Percentiles rank a stretch among this genome's conserved stretches.
phyloP scores from a whole-genome alignment of 257 asterid species.

The Echium plantagineum region DNA sequence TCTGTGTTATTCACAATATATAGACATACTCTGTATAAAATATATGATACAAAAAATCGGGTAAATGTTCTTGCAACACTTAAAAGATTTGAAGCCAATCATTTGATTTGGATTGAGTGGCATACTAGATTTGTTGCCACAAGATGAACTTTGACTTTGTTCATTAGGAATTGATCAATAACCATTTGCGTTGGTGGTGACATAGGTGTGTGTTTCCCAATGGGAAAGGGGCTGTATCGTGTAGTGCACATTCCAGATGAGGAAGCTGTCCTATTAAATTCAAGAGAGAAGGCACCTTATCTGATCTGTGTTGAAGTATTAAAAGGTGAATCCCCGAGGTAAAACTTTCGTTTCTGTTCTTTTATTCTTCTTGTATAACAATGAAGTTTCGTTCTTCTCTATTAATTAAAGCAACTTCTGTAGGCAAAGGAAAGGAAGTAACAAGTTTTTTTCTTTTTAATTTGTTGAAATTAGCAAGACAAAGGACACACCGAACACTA shows the following conservation, averaged over 20 bases:
- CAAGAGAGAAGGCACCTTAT: constrained; percentile 99
- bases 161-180: constrained; percentile 9
- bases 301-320: constrained; percentile 89
- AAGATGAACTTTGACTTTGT: not conserved
- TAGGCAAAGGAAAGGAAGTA: not conserved
- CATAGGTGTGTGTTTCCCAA: constrained; percentile 85
- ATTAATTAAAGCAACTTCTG: not conserved
- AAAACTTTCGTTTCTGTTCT: constrained; percentile 11
- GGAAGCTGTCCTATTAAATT: constrained; percentile 94
- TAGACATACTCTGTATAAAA: too few relatives aligned
- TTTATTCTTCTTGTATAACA: constrained; percentile 3
- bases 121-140: too few relatives aligned
- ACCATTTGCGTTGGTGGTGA: constrained; percentile 17
- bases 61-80: not conserved
- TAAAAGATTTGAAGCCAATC: too few relatives aligned
- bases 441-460: constrained; percentile 9
- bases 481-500: constrained; percentile 55
- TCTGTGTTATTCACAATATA: not conserved
- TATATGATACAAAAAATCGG: not conserved
- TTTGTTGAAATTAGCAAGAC: constrained; percentile 39
- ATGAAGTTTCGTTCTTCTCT: constrained; percentile 5
- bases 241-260: constrained; percentile 96
- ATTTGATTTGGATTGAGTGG: too few relatives aligned
- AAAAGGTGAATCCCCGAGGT: constrained; percentile 81
- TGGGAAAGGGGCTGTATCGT: constrained; percentile 93